Evolutionary conservation across 192 early-diverging fungal species (phyloP).

Genomic region (Gaertneriomyces sp.): DNA sequence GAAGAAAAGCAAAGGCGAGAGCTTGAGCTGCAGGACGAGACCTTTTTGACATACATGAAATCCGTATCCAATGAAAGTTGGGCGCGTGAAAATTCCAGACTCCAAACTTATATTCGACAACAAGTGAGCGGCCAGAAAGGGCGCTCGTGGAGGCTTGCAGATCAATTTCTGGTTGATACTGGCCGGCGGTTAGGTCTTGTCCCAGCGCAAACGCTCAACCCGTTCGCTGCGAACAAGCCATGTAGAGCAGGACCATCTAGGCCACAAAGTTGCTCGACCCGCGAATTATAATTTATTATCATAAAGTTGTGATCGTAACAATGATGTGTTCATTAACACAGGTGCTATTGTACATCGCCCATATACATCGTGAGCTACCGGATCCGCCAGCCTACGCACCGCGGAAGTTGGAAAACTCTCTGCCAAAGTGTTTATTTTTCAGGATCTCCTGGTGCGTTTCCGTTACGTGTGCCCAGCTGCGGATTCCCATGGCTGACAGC

Average conservation of each 20-base stretch:
- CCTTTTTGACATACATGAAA: constrained; percentile 27
- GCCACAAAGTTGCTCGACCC: not conserved
- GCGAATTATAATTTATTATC: no score
- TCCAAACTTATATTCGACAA: constrained; percentile 26
- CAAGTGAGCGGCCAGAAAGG: constrained; percentile 5
- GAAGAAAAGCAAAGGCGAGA: no score
- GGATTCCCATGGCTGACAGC: no score
- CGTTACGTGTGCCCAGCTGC: no score
- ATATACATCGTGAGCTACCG: no score
- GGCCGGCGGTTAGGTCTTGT: constrained; percentile 17
- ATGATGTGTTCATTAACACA: no score
- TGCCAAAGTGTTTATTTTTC: no score
- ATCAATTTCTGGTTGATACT: constrained; percentile 17
- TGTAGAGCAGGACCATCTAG: not conserved
- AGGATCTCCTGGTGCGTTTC: no score
- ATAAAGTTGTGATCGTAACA: no score
- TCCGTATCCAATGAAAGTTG: constrained; percentile 26
- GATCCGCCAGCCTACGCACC: no score
- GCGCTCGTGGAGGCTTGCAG: not conserved
- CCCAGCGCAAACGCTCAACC: not conserved
- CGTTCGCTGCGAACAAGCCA: not conserved
- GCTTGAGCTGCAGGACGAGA: constrained; percentile 10
- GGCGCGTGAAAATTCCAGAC: constrained; percentile 29
- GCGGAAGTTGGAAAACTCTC: no score
- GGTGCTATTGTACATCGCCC: no score